phyloP scores from a whole-genome alignment of 2,329 filamentous ascomycete genomes.

The Fusarium solani-melongenae region DNA sequence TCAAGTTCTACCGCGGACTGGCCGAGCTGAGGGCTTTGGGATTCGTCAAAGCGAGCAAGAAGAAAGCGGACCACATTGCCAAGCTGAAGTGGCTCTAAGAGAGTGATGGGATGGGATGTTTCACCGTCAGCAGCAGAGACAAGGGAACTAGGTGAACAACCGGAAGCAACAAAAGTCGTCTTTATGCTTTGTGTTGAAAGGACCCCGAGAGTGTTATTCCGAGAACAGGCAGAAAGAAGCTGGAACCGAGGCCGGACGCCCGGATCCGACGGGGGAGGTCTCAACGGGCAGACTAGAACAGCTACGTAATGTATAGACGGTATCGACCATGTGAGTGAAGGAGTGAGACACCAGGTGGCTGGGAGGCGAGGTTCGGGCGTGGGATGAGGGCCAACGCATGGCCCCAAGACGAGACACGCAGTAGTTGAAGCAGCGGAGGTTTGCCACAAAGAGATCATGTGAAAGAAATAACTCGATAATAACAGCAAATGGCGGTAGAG shows the following conservation, averaged over 20 bases:
- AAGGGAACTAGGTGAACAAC: background rate
- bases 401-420: constrained; percentile 34
- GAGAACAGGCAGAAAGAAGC: constrained; percentile 6
- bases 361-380: constrained; percentile 26
- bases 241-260: constrained; percentile 15
- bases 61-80: constrained; percentile 90
- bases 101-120: background rate
- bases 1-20: constrained; percentile 85
- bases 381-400: constrained; percentile 34
- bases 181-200: constrained; percentile 23
- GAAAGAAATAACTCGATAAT: constrained; percentile 12
- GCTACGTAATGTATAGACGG: background rate
- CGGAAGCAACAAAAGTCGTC: constrained; percentile 5
- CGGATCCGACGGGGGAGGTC: background rate
- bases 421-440: constrained; percentile 32
- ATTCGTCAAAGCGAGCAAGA: constrained; percentile 88
- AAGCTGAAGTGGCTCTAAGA: constrained; percentile 83
- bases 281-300: background rate
- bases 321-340: constrained; percentile 9
- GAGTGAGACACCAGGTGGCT: constrained; percentile 41
- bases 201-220: constrained; percentile 4
- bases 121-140: constrained; percentile 3
- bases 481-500: constrained; percentile 13
- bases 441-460: constrained; percentile 41
- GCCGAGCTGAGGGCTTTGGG: constrained; percentile 89